Evolutionary conservation across 495 filamentous ascomycete species (phyloP).

Genomic region (Aspergillus sclerotiicarbonarius): DNA sequence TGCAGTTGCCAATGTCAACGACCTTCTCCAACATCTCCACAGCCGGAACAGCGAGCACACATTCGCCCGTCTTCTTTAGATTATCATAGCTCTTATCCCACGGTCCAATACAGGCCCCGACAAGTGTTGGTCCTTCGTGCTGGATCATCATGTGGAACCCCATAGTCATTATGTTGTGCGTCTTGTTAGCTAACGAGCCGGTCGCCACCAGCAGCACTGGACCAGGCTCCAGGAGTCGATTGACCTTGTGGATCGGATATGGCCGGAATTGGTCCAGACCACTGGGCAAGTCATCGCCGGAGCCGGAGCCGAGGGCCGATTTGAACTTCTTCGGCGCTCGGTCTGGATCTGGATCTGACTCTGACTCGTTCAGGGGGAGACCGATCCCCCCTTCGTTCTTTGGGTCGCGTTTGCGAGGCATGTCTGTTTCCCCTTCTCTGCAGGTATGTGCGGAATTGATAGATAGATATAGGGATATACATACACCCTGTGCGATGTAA

Average conservation of each 20-base stretch:
- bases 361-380: neutral
- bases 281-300: neutral
- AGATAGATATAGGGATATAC: neutral
- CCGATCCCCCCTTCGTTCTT: neutral
- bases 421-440: neutral
- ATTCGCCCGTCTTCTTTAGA: neutral
- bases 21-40: slow-evolving; percentile 3
- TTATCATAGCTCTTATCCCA: slow-evolving; percentile 2
- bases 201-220: neutral
- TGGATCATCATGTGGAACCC: slow-evolving; percentile 8
- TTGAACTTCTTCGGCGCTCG: neutral
- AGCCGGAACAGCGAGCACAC: slow-evolving; percentile 1
- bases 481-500: neutral
- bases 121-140: slow-evolving; percentile 4
- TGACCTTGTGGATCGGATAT: slow-evolving; percentile 4
- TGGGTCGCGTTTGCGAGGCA: neutral
- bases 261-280: neutral
- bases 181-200: neutral
- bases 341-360: neutral
- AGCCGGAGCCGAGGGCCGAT: neutral
- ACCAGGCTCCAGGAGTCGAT: slow-evolving; percentile 4
- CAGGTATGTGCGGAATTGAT: neutral
- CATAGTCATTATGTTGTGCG: slow-evolving; percentile 7
- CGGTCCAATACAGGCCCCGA: slow-evolving; percentile 4
- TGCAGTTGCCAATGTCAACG: slow-evolving; percentile 6